These are phyloP conservation scores for Pugionium dolabratum DNA, from an alignment of 345 rosid genomes.

Conservation along the genomic window DNA sequence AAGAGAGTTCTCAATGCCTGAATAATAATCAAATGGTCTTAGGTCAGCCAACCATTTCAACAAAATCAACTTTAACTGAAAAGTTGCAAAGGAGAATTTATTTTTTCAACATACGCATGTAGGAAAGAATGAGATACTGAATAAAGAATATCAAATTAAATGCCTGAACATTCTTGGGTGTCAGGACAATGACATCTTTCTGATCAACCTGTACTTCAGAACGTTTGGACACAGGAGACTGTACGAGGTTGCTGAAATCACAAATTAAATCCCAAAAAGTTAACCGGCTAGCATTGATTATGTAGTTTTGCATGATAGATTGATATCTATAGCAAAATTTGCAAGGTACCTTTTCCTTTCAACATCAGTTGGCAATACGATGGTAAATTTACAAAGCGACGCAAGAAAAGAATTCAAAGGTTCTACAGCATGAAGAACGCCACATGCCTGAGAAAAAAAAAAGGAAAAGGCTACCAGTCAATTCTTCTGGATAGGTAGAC, in stretches of 20 bases:
- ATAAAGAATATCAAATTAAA: conserved; percentile 23
- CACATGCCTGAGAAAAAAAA: conserved; percentile 75
- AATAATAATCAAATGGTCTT: conserved; percentile 32
- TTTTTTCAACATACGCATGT: conserved; percentile 16
- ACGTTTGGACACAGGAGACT: conserved; percentile 85
- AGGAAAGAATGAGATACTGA: conserved; percentile 15
- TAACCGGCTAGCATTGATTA: conserved; percentile 14
- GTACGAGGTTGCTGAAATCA: conserved; percentile 58
- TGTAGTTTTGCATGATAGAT: conserved; percentile 22
- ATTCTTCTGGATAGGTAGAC: conserved; percentile 21
- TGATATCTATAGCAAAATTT: neutral
- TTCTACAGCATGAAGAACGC: conserved; percentile 93
- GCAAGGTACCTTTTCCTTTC: conserved; percentile 72
- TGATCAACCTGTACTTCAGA: conserved; percentile 65
- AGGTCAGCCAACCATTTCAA: conserved; percentile 20
- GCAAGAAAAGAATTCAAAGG: conserved; percentile 97
- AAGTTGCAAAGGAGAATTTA: neutral
- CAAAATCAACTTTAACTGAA: conserved; percentile 14
- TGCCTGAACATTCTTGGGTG: conserved; percentile 99
- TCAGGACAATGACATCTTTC: conserved; percentile 74
- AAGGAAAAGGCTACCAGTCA: conserved; percentile 18
- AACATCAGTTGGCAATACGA: conserved; percentile 72
- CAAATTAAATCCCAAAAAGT: conserved; percentile 39
- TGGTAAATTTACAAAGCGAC: conserved; percentile 92
- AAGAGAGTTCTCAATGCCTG: conserved; percentile 96